Evolutionary conservation across 495 filamentous ascomycete genomes (phyloP), one percentile per base, ranked within the genome.

Genomic region (Xylaria venustula): DNA sequence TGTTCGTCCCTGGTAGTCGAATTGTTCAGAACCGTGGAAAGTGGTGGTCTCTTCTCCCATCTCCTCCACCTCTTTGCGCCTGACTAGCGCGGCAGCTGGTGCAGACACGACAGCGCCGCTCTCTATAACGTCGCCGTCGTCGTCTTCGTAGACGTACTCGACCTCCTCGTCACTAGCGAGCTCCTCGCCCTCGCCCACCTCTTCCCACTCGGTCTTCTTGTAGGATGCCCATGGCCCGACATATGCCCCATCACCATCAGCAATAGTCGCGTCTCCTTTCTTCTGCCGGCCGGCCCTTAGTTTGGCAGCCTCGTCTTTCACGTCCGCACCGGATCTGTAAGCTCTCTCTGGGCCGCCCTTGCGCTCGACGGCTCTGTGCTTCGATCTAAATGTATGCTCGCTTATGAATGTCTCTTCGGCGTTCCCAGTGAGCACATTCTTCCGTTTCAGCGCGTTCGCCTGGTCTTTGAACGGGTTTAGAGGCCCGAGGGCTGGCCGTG

Each of bases 211-310:
- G 37, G 80, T 73, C 34, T 67, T 69, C 60, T 88, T 84, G 64
- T 94, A 98, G 70, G 82, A 85, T 28, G 95, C 94, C 95, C 95
- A 99, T 0, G 94, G 95, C 1, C 94, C 95, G 28, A 93, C 81
- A 73, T 97, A 98, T 25, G 91, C 87, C 37, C 87, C 87, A 6
- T 90, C 87, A 0, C 94, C 94, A 63, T 96, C 90, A 0, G 93
- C 86, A 37, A 97, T 79, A 54, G 87, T 86, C 28, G 90, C 79
- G 71, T 93, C 88, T 7, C 94, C 94, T 72, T 91, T 96, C 64
- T 77, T 84, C 74, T 97, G 91, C 34, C 94, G 79, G 66, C 88
- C 90, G 32, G 84, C 75, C 15, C 87, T 78, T 63, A 90, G 75
- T 36, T 81, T 81, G 32, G 85, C 85, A 0, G 85, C 85, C 32